Percentiles rank a stretch among this genome's conserved stretches.
phyloP scores from a whole-genome alignment of 768 basidiomycete species.

The Galerina marginata region DNA sequence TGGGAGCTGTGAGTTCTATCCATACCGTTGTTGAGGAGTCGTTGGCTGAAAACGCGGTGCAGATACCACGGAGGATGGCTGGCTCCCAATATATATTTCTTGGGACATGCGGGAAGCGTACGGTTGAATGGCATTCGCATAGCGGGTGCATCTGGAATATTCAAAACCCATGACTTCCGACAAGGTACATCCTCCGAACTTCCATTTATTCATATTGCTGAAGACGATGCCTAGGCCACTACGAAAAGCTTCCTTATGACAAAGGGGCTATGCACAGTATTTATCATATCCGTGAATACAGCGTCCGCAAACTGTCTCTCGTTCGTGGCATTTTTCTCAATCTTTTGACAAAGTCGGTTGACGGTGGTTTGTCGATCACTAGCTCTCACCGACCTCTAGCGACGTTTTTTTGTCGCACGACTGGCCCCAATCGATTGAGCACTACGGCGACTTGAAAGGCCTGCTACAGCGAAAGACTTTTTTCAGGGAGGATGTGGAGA shows the following conservation, averaged over 20 bases:
- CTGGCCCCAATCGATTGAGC: conserved; percentile 90
- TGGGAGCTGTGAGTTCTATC: conserved; percentile 80
- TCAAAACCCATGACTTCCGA: conserved; percentile 75
- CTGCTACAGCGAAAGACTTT: conserved; percentile 81
- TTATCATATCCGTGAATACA: conserved; percentile 91
- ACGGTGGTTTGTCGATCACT: not conserved
- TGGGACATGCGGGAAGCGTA: conserved; percentile 90
- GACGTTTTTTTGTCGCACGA: conserved; percentile 94
- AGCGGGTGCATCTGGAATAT: conserved; percentile 92
- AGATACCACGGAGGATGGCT: conserved; percentile 98
- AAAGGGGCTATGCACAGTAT: conserved; percentile 74
- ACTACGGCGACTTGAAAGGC: conserved; percentile 69
- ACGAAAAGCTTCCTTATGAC: conserved; percentile 85
- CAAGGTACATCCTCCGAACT: conserved; percentile 49
- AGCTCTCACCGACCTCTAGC: conserved; percentile 44
- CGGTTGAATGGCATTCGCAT: conserved; percentile 88
- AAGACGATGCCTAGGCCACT: conserved; percentile 57
- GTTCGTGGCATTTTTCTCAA: conserved; percentile 43
- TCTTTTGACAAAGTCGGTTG: too few species aligned
- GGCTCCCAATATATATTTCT: conserved; percentile 95
- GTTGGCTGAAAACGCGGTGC: not conserved
- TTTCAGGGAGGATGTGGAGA: conserved; percentile 70
- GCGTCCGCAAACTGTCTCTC: conserved; percentile 77
- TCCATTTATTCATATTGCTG: not conserved
- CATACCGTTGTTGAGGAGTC: not conserved